Conservation (phyloP, 2,329 filamentous ascomycete genomes). For the Calonectria naviculata region DNA sequence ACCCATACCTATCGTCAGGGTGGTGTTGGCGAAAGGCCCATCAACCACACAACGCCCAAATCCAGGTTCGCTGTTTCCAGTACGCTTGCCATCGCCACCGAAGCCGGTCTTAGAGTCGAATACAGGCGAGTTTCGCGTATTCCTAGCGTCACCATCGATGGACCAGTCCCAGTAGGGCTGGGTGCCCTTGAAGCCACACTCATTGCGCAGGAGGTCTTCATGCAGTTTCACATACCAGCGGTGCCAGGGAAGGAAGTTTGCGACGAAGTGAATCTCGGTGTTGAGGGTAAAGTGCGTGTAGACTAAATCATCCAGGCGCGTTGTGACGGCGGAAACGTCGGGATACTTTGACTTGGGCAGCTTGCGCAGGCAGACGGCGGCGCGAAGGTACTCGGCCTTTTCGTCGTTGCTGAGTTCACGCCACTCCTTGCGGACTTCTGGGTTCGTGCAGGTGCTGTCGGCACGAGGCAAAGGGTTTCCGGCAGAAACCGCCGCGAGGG, state of each 20-base stretch:
- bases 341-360: background rate
- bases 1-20: background rate
- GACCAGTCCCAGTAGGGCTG: background rate
- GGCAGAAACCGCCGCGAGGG: background rate
- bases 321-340: background rate
- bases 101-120: background rate
- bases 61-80: background rate
- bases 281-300: background rate
- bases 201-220: background rate
- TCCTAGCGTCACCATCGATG: background rate
- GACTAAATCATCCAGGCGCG: background rate
- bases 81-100: background rate
- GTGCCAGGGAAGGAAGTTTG: background rate
- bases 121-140: background rate
- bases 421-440: background rate
- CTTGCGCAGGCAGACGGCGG: background rate
- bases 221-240: background rate
- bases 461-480: background rate
- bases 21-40: background rate
- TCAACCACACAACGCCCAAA: background rate
- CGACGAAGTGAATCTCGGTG: background rate
- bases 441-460: background rate
- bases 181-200: background rate
- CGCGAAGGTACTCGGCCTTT: background rate
- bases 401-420: background rate